Evolutionary conservation across 345 rosid genomes (phyloP), one percentile per base, ranked within the genome.

Genomic region (Gossypium stocksii): DNA sequence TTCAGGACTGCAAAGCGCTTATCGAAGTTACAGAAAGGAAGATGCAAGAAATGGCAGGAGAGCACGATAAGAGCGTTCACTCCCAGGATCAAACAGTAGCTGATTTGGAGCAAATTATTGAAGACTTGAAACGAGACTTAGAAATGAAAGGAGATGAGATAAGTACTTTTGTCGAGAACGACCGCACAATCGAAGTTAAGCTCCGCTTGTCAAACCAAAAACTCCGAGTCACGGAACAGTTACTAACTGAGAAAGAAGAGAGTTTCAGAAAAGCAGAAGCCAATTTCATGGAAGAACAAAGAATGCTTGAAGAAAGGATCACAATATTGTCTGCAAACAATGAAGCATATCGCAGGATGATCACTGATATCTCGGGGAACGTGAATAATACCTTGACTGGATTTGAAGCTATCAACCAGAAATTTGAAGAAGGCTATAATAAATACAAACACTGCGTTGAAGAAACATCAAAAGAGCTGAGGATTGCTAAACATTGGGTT

Each of bases 191-290:
- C 9, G 98, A 93, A 84, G 92, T 95, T 9, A 88, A 86, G 81
- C 97, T 93, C 66, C 90, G 97, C 41, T 76, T 95, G 72, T 93
- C 98, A 12, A 95, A 89, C 87, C 98, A 95, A 89, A 93, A 95
- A 81, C 93, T 90, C 51, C 90, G 99, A 49, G 83, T 93, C 77
- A 90, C 97, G 1, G 97, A 95, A 19, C 98, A 95, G 73, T 82
- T 88, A 49, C 86, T 95, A 17, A 70, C 81, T 1, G 97, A 93
- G 88, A 90, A 77, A 74, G 99, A 93, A 85, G 97, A 88, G 71
- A 80, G 75, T 54, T 81, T 82, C 75, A 85, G 83, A 82, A 83
- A 83, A 74, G 86, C 87, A 19, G 97, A 90, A 84, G 88, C 84
- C 51, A 85, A 81, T 82, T 82, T 86, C 80, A 77, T 73, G 76